phyloP scores from a whole-genome alignment of 805 yeast species.

The Wickerhamomyces hampshirensis region DNA sequence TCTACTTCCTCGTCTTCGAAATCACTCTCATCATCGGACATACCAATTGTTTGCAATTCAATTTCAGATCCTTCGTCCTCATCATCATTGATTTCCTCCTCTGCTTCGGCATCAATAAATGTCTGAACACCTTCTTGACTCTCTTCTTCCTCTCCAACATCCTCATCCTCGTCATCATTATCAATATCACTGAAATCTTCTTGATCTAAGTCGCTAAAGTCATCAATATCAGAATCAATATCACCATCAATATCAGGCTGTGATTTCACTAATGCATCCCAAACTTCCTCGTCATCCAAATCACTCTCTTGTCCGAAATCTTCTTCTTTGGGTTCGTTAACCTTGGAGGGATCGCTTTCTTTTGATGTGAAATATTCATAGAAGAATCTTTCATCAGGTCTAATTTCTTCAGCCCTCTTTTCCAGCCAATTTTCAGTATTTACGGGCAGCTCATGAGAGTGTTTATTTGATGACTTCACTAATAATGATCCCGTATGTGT shows the following conservation, averaged over 20 bases:
- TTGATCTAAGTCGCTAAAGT: constrained; percentile 8
- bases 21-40: constrained; percentile 26
- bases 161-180: constrained; percentile 31
- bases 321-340: constrained; percentile 28
- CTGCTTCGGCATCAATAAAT: constrained; percentile 31
- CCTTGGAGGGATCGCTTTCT: constrained; percentile 33
- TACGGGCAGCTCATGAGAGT: constrained; percentile 54
- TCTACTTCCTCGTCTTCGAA: constrained; percentile 32
- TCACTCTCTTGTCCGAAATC: constrained; percentile 40
- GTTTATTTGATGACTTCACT: constrained; percentile 54
- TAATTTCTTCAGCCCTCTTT: constrained; percentile 57
- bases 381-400: constrained; percentile 86
- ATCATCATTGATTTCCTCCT: constrained; percentile 15
- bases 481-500: constrained; percentile 64
- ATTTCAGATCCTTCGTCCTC: constrained; percentile 16
- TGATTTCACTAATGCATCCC: constrained; percentile 74
- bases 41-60: constrained; percentile 18
- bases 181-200: constrained; percentile 51
- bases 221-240: constrained; percentile 31
- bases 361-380: constrained; percentile 75
- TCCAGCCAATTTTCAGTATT: constrained; percentile 82
- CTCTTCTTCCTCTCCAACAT: constrained; percentile 40
- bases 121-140: constrained; percentile 25
- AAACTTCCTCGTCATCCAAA: constrained; percentile 66
- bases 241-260: constrained; percentile 67